Percentiles rank a stretch among this genome's conserved stretches.
Conservation (phyloP, 78 protist species). For the Cavenderia fasciculata region DNA sequence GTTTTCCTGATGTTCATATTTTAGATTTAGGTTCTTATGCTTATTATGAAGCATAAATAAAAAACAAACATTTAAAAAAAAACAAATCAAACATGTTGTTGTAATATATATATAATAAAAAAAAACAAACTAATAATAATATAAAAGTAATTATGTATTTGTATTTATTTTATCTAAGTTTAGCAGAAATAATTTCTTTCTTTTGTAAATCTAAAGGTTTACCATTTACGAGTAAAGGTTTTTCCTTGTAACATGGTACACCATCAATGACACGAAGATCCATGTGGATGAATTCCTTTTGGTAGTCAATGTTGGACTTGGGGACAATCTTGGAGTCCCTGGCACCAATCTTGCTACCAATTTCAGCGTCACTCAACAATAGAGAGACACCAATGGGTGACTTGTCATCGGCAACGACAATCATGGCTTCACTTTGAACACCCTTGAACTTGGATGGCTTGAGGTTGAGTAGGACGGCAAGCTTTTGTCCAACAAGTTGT, state of each 20-base stretch:
- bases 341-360: constrained; percentile 40
- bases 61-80: too few relatives aligned
- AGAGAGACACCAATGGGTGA: constrained; percentile 27
- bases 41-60: constrained; percentile 43
- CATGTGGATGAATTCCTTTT: constrained; percentile 46
- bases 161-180: constrained; percentile 12
- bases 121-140: too few relatives aligned
- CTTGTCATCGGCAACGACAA: constrained; percentile 73
- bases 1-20: constrained; percentile 62
- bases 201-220: constrained; percentile 4
- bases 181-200: background rate
- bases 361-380: background rate
- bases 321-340: constrained; percentile 43
- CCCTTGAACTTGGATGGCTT: constrained; percentile 87
- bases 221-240: background rate
- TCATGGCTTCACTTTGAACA: constrained; percentile 79
- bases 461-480: constrained; percentile 58
- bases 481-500: constrained; percentile 4
- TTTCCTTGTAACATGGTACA: constrained; percentile 2
- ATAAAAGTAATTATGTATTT: too few relatives aligned
- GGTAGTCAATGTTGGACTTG: constrained; percentile 42
- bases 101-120: too few relatives aligned
- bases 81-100: too few relatives aligned
- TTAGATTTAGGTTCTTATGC: constrained; percentile 48
- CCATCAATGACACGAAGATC: constrained; percentile 24